Percentiles rank a stretch among this genome's conserved stretches.
Conservation (phyloP, 306 rosid species). For the Castanospermum australe region DNA sequence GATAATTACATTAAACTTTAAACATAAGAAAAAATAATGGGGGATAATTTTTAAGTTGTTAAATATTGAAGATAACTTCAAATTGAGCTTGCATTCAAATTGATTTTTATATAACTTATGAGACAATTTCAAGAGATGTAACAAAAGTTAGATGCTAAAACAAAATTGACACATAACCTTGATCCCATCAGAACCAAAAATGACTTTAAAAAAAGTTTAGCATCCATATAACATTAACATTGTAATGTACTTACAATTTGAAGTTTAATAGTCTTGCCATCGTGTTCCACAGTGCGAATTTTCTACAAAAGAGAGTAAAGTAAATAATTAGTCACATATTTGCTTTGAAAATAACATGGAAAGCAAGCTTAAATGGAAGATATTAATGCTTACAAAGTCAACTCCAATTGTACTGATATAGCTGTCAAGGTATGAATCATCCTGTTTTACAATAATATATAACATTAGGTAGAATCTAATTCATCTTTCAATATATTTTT, state of each 20-base stretch:
- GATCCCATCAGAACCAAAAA: constrained; percentile 21
- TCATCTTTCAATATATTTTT: too few relatives aligned
- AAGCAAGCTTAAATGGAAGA: too few relatives aligned
- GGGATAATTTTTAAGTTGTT: too few relatives aligned
- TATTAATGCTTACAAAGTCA: too few relatives aligned
- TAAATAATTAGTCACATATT: too few relatives aligned
- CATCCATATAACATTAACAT: constrained; percentile 4
- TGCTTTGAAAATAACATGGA: not conserved
- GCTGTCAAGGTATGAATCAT: too few relatives aligned
- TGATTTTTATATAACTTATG: not conserved
- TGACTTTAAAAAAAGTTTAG: not conserved
- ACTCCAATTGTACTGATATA: too few relatives aligned
- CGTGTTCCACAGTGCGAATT: constrained; percentile 96
- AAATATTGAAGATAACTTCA: not conserved
- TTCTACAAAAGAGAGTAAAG: constrained; percentile 46
- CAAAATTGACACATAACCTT: not conserved
- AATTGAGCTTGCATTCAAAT: not conserved
- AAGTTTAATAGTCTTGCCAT: constrained; percentile 91
- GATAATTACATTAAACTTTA: not conserved
- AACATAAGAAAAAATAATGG: not conserved
- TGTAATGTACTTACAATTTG: constrained; percentile 64
- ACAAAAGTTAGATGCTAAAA: constrained; percentile 11
- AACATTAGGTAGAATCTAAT: too few relatives aligned
- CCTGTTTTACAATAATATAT: too few relatives aligned
- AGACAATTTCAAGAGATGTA: not conserved